phyloP scores from a whole-genome alignment of 805 yeast species.

The Tetrapisispora taiwanensis region DNA sequence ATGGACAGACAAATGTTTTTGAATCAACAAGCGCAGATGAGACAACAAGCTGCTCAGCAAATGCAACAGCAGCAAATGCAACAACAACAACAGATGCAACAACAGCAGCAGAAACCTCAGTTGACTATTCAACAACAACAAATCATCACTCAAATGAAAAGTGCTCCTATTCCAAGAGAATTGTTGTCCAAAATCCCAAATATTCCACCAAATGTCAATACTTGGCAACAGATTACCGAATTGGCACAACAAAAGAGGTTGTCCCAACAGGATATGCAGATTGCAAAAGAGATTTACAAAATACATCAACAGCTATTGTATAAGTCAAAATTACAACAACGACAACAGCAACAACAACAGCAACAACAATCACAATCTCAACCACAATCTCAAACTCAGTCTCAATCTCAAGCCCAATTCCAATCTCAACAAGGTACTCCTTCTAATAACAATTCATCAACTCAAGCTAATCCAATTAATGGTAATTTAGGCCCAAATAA shows the following conservation, averaged over 20 bases:
- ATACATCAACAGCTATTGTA: constrained; percentile 51
- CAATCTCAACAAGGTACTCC: neutral
- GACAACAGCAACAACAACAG: constrained; percentile 20
- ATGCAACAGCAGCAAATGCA: constrained; percentile 14
- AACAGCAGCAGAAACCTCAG: constrained; percentile 18
- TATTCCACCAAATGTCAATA: constrained; percentile 59
- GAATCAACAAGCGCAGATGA: constrained; percentile 42
- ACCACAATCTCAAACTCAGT: constrained; percentile 11
- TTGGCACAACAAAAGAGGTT: constrained; percentile 28
- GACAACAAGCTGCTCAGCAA: constrained; percentile 43
- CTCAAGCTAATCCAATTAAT: constrained; percentile 20
- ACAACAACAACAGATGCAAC: constrained; percentile 19
- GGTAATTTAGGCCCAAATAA: constrained; percentile 21
- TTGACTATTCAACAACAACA: constrained; percentile 18
- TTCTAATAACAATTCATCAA: constrained; percentile 13
- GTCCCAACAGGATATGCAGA: constrained; percentile 25
- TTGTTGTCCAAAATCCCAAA: constrained; percentile 20
- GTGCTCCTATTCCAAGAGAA: constrained; percentile 43
- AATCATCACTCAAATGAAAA: constrained; percentile 41
- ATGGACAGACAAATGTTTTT: constrained; percentile 32
- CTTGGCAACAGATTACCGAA: constrained; percentile 48
- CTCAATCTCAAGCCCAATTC: neutral
- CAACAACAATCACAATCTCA: constrained; percentile 18
- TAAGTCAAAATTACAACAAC: constrained; percentile 34
- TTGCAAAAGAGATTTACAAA: constrained; percentile 39